Base-by-base conservation (phyloP, 2,329 filamentous ascomycete genomes). In the Ophiostoma ulmi region DNA sequence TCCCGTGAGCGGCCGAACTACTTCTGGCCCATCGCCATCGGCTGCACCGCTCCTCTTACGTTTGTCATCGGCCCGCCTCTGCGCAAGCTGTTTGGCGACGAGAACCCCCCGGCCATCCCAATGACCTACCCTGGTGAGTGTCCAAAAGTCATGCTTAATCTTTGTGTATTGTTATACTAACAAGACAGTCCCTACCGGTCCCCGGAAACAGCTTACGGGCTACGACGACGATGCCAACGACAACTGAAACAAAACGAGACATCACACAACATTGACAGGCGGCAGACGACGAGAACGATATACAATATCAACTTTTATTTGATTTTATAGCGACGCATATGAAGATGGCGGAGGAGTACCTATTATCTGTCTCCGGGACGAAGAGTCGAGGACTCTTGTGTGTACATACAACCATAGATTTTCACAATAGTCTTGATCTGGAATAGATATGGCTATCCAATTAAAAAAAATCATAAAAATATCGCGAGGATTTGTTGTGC, bases 91-190 rank as follows among this genome's bases (percentile, higher is more conserved):
- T 80, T 97, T 71, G 94, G 94, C 76, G 93, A 97, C 79, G 82
- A 88, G 75, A 86, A 89, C 76, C 86, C 90, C 74, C 83, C 87
- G 74, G 87, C 84, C 71, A 89, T 98, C 74, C 95, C 95, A 41
- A 82, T 94, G 80, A 96, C 93, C 79, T 99, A 98, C 84, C 95
- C 95, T 72, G 87, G 94, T 98, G 87, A 80, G 92, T 87, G 5
- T 39, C 38, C 38, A 17, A 36, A 36, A 35, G 5, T 5, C 31
- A 3, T 7, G n/a, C 14, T 35, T 2, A 10, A 31, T 5, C n/a
- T 11, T 41, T 31, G n/a, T 2, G 22, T 20, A n/a, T 7, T 63
- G n/a, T 35, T 5, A 3, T 68, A 14, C 67, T 71, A 58, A 72
- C 67, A 8, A 14, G 5, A 3, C 3, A 69, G 64, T 71, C 66